Evolutionary conservation across 495 filamentous ascomycete species (phyloP).

Genomic region (Mycothermus thermophilus): DNA sequence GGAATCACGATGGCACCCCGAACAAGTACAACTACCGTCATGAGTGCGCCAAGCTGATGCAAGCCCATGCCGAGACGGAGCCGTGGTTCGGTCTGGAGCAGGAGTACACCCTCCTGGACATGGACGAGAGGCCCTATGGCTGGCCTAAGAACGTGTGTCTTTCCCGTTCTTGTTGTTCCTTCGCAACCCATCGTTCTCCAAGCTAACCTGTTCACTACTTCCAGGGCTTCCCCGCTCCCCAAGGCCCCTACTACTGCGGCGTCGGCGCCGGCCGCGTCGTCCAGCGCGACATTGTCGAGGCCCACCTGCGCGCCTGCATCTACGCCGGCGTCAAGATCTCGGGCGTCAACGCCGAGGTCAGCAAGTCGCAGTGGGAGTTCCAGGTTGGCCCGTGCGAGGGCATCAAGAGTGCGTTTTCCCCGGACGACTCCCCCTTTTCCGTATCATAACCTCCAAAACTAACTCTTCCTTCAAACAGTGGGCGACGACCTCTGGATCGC

Average conservation of each 20-base stretch:
- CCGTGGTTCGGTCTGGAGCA: constrained; percentile 99
- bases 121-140: constrained; percentile 77
- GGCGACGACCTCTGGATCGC: constrained; percentile 97
- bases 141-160: constrained; percentile 49
- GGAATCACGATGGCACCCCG: constrained; percentile 88
- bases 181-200: no score
- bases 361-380: constrained; percentile 95
- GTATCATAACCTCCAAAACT: no score
- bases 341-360: constrained; percentile 95
- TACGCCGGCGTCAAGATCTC: constrained; percentile 88
- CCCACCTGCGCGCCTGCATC: constrained; percentile 95
- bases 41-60: constrained; percentile 56
- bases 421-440: not conserved
- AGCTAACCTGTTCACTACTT: no score
- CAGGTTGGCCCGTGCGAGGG: constrained; percentile 91
- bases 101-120: constrained; percentile 59
- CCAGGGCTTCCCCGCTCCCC: constrained; percentile 84
- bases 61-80: constrained; percentile 63
- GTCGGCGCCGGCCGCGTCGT: constrained; percentile 94
- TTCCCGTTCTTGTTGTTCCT: constrained; percentile 32
- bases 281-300: constrained; percentile 96
- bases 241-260: constrained; percentile 99
- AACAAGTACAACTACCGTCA: constrained; percentile 97
- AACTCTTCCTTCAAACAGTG: no score
- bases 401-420: constrained; percentile 41